These are phyloP conservation scores for Barnettozyma salicaria DNA, from an alignment of 805 yeast genomes.

Conservation along the genomic window DNA sequence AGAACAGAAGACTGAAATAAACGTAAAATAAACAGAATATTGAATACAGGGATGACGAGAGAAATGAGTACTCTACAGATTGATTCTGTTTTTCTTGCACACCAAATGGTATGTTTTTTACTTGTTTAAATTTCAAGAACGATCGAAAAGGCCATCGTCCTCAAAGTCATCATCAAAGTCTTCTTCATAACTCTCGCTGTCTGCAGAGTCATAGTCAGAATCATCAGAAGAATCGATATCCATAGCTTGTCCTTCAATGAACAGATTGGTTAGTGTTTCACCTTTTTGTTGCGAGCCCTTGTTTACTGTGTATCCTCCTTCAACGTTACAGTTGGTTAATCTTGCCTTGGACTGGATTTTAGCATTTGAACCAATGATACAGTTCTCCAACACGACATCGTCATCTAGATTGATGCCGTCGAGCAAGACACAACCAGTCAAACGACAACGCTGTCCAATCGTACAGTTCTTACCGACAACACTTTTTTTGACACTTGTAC, in stretches of 20 bases:
- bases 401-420: conserved; percentile 71
- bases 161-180: conserved; percentile 39
- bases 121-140: too few species aligned
- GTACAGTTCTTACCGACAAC: conserved; percentile 69
- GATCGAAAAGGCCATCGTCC: conserved; percentile 61
- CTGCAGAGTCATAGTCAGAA: conserved; percentile 25
- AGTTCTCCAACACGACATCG: conserved; percentile 72
- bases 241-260: conserved; percentile 22
- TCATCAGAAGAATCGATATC: conserved; percentile 19
- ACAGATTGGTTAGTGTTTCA: conserved; percentile 44
- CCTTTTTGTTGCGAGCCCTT: conserved; percentile 49
- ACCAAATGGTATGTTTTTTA: too few species aligned
- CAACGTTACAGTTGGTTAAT: conserved; percentile 79
- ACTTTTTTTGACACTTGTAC: conserved; percentile 79
- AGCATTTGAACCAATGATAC: conserved; percentile 71
- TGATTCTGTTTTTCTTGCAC: too few species aligned
- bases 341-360: conserved; percentile 57
- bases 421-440: conserved; percentile 78
- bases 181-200: conserved; percentile 33
- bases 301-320: conserved; percentile 66
- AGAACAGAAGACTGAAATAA: too few species aligned
- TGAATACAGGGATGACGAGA: too few species aligned
- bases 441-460: conserved; percentile 81
- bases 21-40: too few species aligned
- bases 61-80: too few species aligned